Conservation (phyloP, 164 flowering plant species). For the Kingdonia uniflora region DNA sequence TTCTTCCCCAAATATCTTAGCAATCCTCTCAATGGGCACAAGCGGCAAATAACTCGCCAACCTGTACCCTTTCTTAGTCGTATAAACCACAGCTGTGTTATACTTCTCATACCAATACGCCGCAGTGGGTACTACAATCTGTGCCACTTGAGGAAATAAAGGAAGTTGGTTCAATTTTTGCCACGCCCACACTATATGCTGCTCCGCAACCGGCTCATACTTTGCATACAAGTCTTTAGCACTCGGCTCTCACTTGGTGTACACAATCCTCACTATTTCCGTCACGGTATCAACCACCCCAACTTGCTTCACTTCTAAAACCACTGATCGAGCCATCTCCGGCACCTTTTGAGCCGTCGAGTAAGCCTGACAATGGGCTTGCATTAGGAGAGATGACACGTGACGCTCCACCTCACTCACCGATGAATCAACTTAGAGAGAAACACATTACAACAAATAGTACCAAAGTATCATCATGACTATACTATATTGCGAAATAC, state of each 20-base stretch:
- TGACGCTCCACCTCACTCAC: slow-evolving; percentile 40
- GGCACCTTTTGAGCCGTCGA: slow-evolving; percentile 51
- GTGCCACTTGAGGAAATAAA: slow-evolving; percentile 60
- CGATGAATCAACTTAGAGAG: slow-evolving; percentile 55
- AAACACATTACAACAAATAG: too few relatives aligned
- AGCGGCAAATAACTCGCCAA: slow-evolving; percentile 45
- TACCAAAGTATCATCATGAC: too few relatives aligned
- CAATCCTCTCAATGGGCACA: slow-evolving; percentile 62
- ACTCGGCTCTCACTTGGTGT: slow-evolving; percentile 44
- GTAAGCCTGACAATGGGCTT: slow-evolving; percentile 37
- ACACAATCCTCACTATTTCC: slow-evolving; percentile 27
- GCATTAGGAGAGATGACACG: slow-evolving; percentile 56
- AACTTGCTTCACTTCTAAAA: slow-evolving; percentile 45
- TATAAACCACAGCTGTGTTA: slow-evolving; percentile 33
- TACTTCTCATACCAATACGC: slow-evolving; percentile 63
- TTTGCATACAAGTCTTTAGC: slow-evolving; percentile 46
- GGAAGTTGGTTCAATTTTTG: slow-evolving; percentile 49
- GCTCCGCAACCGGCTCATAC: slow-evolving; percentile 76
- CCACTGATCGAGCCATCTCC: slow-evolving; percentile 41
- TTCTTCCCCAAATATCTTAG: slow-evolving; percentile 40
- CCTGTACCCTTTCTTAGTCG: slow-evolving; percentile 42
- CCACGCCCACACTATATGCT: slow-evolving; percentile 61
- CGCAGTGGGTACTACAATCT: slow-evolving; percentile 52
- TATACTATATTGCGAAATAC: neutral
- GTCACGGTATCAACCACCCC: slow-evolving; percentile 50